These are phyloP conservation scores for Boletus barrowsii DNA, from an alignment of 768 basidiomycete genomes.

Conservation along the genomic window DNA sequence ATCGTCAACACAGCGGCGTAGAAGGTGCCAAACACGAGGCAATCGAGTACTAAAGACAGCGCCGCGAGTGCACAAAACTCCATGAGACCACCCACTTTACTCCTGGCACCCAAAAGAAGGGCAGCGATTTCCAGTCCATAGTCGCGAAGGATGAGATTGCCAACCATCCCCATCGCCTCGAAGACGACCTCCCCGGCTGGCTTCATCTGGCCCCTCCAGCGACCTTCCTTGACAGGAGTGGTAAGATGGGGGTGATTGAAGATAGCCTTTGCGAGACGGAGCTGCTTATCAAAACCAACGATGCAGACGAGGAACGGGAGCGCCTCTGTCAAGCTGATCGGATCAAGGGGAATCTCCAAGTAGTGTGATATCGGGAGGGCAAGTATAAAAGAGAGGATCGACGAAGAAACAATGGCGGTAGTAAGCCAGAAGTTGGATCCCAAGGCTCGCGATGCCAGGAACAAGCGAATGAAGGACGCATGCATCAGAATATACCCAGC, in stretches of 20 bases:
- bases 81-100: slow-evolving; percentile 81
- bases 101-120: slow-evolving; percentile 80
- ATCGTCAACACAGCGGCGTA: slow-evolving; percentile 86
- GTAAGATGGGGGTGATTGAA: slow-evolving; percentile 74
- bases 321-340: slow-evolving; percentile 90
- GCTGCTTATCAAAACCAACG: slow-evolving; percentile 96
- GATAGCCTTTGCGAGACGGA: slow-evolving; percentile 85
- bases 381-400: slow-evolving; percentile 79
- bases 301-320: slow-evolving; percentile 97
- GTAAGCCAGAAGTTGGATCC: slow-evolving; percentile 70
- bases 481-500: slow-evolving; percentile 96
- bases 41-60: slow-evolving; percentile 82
- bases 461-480: slow-evolving; percentile 86
- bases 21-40: slow-evolving; percentile 85
- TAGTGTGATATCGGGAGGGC: slow-evolving; percentile 75
- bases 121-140: slow-evolving; percentile 92
- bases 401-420: slow-evolving; percentile 75
- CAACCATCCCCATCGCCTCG: slow-evolving; percentile 76
- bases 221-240: slow-evolving; percentile 37
- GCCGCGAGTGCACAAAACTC: slow-evolving; percentile 97
- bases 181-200: slow-evolving; percentile 83
- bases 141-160: slow-evolving; percentile 84
- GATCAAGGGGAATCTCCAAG: slow-evolving; percentile 85
- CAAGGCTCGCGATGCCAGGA: slow-evolving; percentile 82
- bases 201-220: slow-evolving; percentile 51